Evolutionary conservation across 2,329 filamentous ascomycete genomes (phyloP).

Genomic region (Coleophoma eucalyptorum): DNA sequence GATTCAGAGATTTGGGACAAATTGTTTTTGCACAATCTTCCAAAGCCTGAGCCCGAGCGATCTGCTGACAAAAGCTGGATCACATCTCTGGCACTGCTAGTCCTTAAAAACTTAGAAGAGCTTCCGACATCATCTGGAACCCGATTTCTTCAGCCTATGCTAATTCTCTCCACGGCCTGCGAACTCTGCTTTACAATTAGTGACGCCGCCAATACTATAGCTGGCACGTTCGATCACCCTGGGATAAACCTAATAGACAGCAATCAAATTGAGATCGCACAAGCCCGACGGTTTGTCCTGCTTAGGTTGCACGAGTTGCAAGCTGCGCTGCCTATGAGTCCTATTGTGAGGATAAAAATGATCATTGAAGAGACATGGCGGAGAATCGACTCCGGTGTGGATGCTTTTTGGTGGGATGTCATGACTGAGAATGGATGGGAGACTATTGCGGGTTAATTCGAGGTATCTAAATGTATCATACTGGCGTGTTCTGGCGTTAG

Average conservation of each 20-base stretch:
- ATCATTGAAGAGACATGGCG: conserved; percentile 23
- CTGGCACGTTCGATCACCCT: no score
- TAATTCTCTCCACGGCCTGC: conserved; percentile 18
- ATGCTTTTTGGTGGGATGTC: conserved; percentile 23
- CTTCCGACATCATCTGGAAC: conserved; percentile 20
- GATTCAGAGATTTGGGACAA: no score
- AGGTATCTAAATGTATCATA: no score
- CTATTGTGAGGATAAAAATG: conserved; percentile 14
- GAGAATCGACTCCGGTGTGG: conserved; percentile 15
- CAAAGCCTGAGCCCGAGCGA: no score
- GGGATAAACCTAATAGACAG: no score
- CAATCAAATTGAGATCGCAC: conserved; percentile 22
- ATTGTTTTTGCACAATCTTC: no score
- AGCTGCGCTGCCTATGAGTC: conserved; percentile 20
- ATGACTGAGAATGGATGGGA: no score
- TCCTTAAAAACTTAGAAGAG: no score
- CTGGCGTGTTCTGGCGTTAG: no score
- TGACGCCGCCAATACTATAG: conserved; percentile 17
- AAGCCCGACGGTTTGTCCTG: conserved; percentile 18
- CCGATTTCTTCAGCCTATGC: conserved; percentile 22
- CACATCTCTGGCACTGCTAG: no score
- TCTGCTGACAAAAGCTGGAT: no score
- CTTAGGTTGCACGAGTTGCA: conserved; percentile 22
- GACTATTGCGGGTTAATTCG: no score
- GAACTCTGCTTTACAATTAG: conserved; percentile 19